Evolutionary conservation across 2,329 filamentous ascomycete species (phyloP), one percentile per base, ranked within the genome.

Genomic region (Aureobasidium musti): DNA sequence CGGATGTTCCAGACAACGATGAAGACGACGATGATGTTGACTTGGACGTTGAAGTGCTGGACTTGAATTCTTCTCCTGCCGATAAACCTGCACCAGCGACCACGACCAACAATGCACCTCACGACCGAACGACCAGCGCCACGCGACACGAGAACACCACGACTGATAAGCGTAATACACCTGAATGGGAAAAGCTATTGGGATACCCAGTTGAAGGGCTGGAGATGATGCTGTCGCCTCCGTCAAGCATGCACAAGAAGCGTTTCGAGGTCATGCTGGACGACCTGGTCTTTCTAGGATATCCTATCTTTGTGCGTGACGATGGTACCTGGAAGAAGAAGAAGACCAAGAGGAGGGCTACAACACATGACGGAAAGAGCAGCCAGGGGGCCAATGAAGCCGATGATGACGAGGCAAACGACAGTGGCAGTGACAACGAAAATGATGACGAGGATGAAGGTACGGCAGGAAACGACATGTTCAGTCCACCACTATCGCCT

Each of bases 181-280:
- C 50, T 13, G 68, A 70, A 0, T 91, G 89, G 89, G 88, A 94
- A 74, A 86, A 87, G 61, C 83, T 95, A 21, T 84, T 91, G 60
- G 90, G 90, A 1, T 88, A 92, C 67, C 86, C 87, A 2, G 88
- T 88, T n/a, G 87, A 89, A 68, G 90, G 92, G 53, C 84, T 96
- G 68, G 91, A 91, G 72, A 91, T 89, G 70, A 84, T 97, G 57
- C 77, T 97, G 65, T 92, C 90, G 0, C 92, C 92, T 0, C 86
- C 87, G 71, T 83, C 87, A 14, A 85, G 89, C 10, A 92, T 91
- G 76, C 89, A 95, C 79, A 96, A 94, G 79, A 87, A 84, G 71
- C 86, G 88, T 28, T 96, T 96, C 73, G 91, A 96, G 75, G 82
- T 96, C 67, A 90, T 88, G 0, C 82, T 97, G 10, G 91, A 96